Evolutionary conservation across 176 grass and related monocot genomes (phyloP).

Genomic region (Paspalum vaginatum): DNA sequence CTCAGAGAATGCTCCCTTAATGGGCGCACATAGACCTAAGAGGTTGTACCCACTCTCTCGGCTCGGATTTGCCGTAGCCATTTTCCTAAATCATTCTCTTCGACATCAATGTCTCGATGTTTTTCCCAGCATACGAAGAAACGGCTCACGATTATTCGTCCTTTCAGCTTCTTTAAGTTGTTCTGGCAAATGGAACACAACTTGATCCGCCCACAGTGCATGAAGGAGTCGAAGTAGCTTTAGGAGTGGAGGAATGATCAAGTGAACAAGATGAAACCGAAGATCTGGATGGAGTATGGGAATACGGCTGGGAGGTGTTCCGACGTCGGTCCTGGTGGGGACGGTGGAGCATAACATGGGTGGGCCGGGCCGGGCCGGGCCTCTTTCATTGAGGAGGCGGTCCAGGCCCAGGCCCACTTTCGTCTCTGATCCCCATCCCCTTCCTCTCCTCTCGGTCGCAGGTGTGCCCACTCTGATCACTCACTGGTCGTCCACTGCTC

Average conservation of each 20-base stretch:
- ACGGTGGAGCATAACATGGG: too few relatives aligned
- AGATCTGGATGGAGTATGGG: too few relatives aligned
- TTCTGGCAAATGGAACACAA: constrained; percentile 30
- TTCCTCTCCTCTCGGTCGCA: too few relatives aligned
- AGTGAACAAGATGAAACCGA: constrained; percentile 47
- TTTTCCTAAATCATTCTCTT: constrained; percentile 59
- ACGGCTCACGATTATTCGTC: constrained; percentile 47
- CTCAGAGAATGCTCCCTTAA: constrained; percentile 48
- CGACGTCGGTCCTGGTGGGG: too few relatives aligned
- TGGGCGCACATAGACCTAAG: constrained; percentile 55
- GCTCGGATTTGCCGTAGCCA: constrained; percentile 63
- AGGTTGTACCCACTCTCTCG: constrained; percentile 72
- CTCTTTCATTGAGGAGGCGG: too few relatives aligned
- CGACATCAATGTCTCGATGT: background rate
- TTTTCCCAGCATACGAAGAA: constrained; percentile 41
- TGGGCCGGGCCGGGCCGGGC: too few relatives aligned
- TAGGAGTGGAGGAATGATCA: constrained; percentile 58
- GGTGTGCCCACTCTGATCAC: too few relatives aligned
- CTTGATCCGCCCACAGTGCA: constrained; percentile 54
- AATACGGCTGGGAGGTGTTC: too few relatives aligned
- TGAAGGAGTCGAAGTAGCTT: constrained; percentile 60
- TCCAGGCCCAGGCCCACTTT: too few relatives aligned
- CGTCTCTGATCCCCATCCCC: too few relatives aligned
- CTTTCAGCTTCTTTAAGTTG: constrained; percentile 56
- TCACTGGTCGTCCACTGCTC: too few relatives aligned